Evolutionary conservation across 495 filamentous ascomycete species (phyloP).

Genomic region (Aspergillus haitiensis): DNA sequence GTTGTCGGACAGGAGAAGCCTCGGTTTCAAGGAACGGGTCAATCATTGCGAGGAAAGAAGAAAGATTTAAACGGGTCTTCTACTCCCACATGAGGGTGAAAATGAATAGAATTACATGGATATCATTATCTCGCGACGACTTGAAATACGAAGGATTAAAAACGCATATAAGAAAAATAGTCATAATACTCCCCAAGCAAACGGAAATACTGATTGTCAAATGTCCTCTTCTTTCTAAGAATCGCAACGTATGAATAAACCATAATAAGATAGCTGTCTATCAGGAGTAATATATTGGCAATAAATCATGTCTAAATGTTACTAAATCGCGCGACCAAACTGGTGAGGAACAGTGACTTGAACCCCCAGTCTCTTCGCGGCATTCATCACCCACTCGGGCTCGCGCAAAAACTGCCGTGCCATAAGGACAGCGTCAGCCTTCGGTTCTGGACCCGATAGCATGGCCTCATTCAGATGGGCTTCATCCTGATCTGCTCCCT

Average conservation of each 20-base stretch:
- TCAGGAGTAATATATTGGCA: background rate
- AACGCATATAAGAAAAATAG: too few relatives aligned
- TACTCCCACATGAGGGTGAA: conserved; percentile 36
- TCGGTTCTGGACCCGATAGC: conserved; percentile 37
- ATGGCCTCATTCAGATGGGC: conserved; percentile 42
- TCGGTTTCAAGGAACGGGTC: conserved; percentile 82
- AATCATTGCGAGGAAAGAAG: conserved; percentile 72
- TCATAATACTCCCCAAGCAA: too few relatives aligned
- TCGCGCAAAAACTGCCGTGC: conserved; percentile 66
- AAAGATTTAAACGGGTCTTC: conserved; percentile 47
- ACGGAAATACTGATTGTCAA: background rate
- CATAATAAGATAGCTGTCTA: background rate
- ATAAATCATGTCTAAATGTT: background rate
- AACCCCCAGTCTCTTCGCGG: conserved; percentile 60
- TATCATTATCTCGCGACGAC: background rate
- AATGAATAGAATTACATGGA: conserved; percentile 15
- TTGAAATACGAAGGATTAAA: too few relatives aligned
- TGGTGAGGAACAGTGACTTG: conserved; percentile 56
- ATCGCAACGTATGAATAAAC: background rate
- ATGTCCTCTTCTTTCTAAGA: background rate
- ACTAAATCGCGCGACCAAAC: conserved; percentile 35
- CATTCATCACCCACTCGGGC: conserved; percentile 63
- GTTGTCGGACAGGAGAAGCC: conserved; percentile 62
- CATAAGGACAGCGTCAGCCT: conserved; percentile 64
- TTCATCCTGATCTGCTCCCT: conserved; percentile 52